Conservation (phyloP, 495 filamentous ascomycete genomes). For the Penicillium steckii region DNA sequence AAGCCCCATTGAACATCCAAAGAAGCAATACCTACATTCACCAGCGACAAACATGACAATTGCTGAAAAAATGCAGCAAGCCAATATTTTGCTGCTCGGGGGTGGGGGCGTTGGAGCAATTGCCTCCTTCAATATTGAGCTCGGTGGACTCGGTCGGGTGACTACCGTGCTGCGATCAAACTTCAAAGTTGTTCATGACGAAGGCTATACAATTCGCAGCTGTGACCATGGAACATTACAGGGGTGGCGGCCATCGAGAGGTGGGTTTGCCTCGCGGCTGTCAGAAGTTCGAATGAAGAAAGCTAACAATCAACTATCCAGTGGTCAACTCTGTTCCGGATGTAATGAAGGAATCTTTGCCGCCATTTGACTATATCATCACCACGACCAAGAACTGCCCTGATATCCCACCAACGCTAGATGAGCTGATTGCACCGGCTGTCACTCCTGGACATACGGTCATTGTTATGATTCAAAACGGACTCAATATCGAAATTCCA, state of each 20-base stretch:
- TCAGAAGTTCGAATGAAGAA: conserved; percentile 1
- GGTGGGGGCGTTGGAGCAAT: conserved; percentile 52
- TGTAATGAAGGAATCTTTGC: conserved; percentile 19
- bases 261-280: too few species aligned
- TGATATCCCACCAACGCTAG: conserved; percentile 39
- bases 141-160: conserved; percentile 35
- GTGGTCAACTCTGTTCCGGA: conserved; percentile 41
- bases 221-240: conserved; percentile 18
- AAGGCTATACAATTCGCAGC: conserved; percentile 54
- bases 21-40: too few species aligned
- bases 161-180: conserved; percentile 57
- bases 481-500: conserved; percentile 61
- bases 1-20: too few species aligned
- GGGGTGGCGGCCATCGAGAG: conserved; percentile 4
- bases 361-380: conserved; percentile 50
- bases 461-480: conserved; percentile 62
- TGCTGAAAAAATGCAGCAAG: not conserved
- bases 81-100: conserved; percentile 41
- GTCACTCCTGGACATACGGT: conserved; percentile 45
- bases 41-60: not conserved
- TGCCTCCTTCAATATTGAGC: conserved; percentile 47
- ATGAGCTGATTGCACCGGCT: conserved; percentile 51
- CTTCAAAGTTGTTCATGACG: conserved; percentile 41
- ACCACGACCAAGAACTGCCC: conserved; percentile 40
- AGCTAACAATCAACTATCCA: conserved; percentile 2